phyloP scores from a whole-genome alignment of 2,329 filamentous ascomycete species.

The Ascochyta viciae-villosae region DNA sequence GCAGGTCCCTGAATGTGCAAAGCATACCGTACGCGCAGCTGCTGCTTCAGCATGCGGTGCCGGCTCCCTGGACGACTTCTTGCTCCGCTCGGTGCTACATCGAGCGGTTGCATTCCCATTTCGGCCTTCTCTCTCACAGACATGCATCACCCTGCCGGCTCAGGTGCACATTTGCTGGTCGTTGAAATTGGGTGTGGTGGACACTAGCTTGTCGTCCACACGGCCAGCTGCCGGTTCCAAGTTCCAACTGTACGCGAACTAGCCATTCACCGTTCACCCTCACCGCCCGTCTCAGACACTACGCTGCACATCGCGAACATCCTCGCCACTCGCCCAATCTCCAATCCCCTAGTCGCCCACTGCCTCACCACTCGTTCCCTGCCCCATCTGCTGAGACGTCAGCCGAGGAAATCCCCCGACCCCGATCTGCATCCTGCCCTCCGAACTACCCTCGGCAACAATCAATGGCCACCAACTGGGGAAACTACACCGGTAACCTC shows the following conservation, averaged over 20 bases:
- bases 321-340: slow-evolving; percentile 23
- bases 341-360: slow-evolving; percentile 8
- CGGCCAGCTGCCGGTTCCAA: background rate
- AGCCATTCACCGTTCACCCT: slow-evolving; percentile 18
- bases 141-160: slow-evolving; percentile 14
- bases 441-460: slow-evolving; percentile 18
- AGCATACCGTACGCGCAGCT: slow-evolving; percentile 14
- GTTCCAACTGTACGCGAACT: slow-evolving; percentile 10
- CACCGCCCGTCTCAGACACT: slow-evolving; percentile 24
- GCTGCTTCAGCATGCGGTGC: slow-evolving; percentile 22
- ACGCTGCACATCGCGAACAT: slow-evolving; percentile 20
- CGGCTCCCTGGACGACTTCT: slow-evolving; percentile 34
- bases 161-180: slow-evolving; percentile 19
- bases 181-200: slow-evolving; percentile 33
- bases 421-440: slow-evolving; percentile 31
- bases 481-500: slow-evolving; percentile 42
- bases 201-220: slow-evolving; percentile 3
- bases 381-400: slow-evolving; percentile 15
- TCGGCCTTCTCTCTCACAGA: slow-evolving; percentile 14
- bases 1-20: slow-evolving; percentile 15
- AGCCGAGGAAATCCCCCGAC: slow-evolving; percentile 24
- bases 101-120: slow-evolving; percentile 25
- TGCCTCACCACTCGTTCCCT: background rate
- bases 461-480: slow-evolving; percentile 43
- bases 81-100: slow-evolving; percentile 27